Percentiles rank a stretch among this genome's conserved stretches.
Evolutionary conservation across 2,329 filamentous ascomycete species (phyloP).

Genomic region (Diplodia intermedia): DNA sequence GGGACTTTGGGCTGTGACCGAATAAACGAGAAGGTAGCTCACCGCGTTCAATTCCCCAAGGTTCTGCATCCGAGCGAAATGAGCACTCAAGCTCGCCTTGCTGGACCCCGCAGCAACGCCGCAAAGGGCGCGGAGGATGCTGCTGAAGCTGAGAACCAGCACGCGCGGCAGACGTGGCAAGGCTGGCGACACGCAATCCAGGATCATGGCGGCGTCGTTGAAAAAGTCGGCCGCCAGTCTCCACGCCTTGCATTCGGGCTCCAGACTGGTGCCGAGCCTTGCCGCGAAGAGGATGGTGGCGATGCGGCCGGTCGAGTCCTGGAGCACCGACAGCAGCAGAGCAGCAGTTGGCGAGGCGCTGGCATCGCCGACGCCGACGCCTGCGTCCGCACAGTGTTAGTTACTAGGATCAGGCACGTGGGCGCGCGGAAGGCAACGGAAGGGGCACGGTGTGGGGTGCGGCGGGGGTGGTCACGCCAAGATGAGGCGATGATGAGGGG

Average conservation of each 20-base stretch:
- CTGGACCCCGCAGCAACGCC: constrained; percentile 89
- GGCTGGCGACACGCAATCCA: constrained; percentile 82
- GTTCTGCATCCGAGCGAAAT: constrained; percentile 88
- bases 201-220: constrained; percentile 83
- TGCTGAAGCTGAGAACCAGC: constrained; percentile 64
- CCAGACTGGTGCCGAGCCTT: constrained; percentile 78
- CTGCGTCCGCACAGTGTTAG: constrained; percentile 43
- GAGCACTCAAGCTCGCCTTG: constrained; percentile 88
- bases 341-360: constrained; percentile 79
- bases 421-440: neutral
- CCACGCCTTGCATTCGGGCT: constrained; percentile 90
- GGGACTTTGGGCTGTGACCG: constrained; percentile 43
- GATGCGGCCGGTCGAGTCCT: constrained; percentile 80
- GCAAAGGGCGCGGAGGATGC: constrained; percentile 73
- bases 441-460: neutral
- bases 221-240: constrained; percentile 86
- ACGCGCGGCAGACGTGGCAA: constrained; percentile 68
- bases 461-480: neutral
- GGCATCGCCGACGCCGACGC: constrained; percentile 84
- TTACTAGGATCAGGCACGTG: neutral
- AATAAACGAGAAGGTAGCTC: constrained; percentile 41
- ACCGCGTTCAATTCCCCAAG: constrained; percentile 89
- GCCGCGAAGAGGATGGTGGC: constrained; percentile 89
- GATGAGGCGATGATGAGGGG: neutral
- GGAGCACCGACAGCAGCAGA: constrained; percentile 80